Evolutionary conservation across 257 asterid species (phyloP).

Genomic region (Salvia splendens): DNA sequence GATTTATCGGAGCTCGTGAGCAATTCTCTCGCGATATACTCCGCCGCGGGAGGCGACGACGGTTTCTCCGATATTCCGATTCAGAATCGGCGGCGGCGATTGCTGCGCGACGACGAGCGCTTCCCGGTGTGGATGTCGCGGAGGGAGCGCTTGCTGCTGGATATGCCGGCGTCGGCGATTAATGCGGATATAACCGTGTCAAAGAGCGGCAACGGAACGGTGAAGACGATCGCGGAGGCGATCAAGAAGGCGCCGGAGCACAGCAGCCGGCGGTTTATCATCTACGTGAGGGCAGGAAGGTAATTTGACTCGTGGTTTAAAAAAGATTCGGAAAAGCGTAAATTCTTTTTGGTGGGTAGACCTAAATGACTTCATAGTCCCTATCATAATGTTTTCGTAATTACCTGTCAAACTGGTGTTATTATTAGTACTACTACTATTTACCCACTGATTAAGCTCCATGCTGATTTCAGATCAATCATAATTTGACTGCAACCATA

Average conservation of each 20-base stretch:
- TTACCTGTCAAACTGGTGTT: constrained; percentile 29
- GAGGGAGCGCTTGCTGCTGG: constrained; percentile 59
- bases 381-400: constrained; percentile 26
- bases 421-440: constrained; percentile 19
- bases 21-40: constrained; percentile 75
- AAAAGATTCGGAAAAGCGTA: constrained; percentile 28
- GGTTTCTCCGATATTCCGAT: constrained; percentile 69
- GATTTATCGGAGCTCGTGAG: constrained; percentile 74
- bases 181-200: constrained; percentile 76
- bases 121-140: constrained; percentile 77
- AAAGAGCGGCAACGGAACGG: constrained; percentile 68
- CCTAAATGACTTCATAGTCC: constrained; percentile 27
- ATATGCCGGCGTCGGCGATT: constrained; percentile 50
- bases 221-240: constrained; percentile 76
- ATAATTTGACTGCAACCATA: constrained; percentile 6
- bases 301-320: constrained; percentile 41
- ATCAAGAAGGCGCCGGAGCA: constrained; percentile 89
- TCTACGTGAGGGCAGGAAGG: constrained; percentile 98
- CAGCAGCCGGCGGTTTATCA: constrained; percentile 60
- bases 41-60: constrained; percentile 44
- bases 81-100: constrained; percentile 67
- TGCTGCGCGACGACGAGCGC: constrained; percentile 37
- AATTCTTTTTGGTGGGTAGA: constrained; percentile 20
- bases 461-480: constrained; percentile 30
- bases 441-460: constrained; percentile 9